Evolutionary conservation across 129 eudicot species (phyloP).

Genomic region (Flaveria trinervia): DNA sequence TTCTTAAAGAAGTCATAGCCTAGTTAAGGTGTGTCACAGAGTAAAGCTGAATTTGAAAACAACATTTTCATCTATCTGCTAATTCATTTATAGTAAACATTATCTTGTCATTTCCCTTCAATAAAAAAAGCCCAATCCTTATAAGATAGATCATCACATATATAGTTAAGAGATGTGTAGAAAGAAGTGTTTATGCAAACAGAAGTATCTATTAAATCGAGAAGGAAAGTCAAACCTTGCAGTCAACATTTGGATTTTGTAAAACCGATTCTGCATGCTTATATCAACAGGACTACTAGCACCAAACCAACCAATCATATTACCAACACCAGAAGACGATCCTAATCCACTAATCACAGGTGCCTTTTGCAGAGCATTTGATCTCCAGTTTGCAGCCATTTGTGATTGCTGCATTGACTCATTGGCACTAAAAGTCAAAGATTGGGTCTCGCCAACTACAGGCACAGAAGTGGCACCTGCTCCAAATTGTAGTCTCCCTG

Average conservation of each 20-base stretch:
- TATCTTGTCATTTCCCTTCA: not conserved
- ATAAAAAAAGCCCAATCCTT: not conserved
- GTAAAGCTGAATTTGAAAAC: conserved; percentile 8
- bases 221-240: conserved; percentile 53
- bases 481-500: conserved; percentile 62
- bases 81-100: not conserved
- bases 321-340: conserved; percentile 64
- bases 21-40: not conserved
- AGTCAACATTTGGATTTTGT: conserved; percentile 54
- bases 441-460: conserved; percentile 44
- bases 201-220: conserved; percentile 13
- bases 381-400: conserved; percentile 50
- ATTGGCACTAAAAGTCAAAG: conserved; percentile 55
- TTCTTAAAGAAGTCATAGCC: not conserved
- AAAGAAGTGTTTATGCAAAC: not conserved
- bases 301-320: conserved; percentile 54
- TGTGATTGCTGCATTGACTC: conserved; percentile 71
- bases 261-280: conserved; percentile 54
- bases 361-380: conserved; percentile 50
- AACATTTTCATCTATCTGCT: conserved; percentile 2
- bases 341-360: conserved; percentile 59
- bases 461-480: conserved; percentile 31
- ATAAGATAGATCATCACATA: conserved; percentile 7
- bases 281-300: conserved; percentile 62
- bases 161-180: not conserved